Conservation (phyloP, 2,329 filamentous ascomycete genomes). For the Aspergillus puulaauensis region DNA sequence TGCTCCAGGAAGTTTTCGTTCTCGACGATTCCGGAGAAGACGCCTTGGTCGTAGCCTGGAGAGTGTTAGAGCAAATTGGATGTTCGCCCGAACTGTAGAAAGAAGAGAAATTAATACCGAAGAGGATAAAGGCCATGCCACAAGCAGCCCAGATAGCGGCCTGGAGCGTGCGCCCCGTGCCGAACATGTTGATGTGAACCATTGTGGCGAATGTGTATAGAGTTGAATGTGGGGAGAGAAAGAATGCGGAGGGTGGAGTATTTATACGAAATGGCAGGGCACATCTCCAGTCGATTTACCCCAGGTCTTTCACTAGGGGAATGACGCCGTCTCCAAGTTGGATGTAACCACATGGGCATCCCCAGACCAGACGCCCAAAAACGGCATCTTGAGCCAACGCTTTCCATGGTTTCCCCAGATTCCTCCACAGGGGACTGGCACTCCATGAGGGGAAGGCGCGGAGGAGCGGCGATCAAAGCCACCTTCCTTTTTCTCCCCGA, state of each 20-base stretch:
- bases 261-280: neutral
- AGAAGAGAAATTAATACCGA: slow-evolving; percentile 14
- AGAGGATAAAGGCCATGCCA: slow-evolving; percentile 28
- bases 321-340: too few relatives aligned
- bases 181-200: slow-evolving; percentile 25
- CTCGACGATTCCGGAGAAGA: slow-evolving; percentile 50
- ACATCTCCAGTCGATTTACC: too few relatives aligned
- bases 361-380: slow-evolving; percentile 1
- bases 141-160: slow-evolving; percentile 22
- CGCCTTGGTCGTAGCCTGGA: slow-evolving; percentile 51
- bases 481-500: neutral
- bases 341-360: too few relatives aligned
- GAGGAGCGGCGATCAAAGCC: neutral
- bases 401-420: slow-evolving; percentile 6
- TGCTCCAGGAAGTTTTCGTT: slow-evolving; percentile 46
- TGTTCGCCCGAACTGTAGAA: too few relatives aligned
- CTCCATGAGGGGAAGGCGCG: neutral
- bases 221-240: neutral
- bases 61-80: neutral
- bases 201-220: slow-evolving; percentile 10
- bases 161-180: slow-evolving; percentile 22
- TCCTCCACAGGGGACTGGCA: neutral
- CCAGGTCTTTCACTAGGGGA: too few relatives aligned
- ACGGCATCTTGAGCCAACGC: slow-evolving; percentile 13
- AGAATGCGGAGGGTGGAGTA: neutral